Percentiles rank a stretch among this genome's conserved stretches.
Evolutionary conservation across 2,329 filamentous ascomycete species (phyloP).

Genomic region (Fusarium nelsonii): DNA sequence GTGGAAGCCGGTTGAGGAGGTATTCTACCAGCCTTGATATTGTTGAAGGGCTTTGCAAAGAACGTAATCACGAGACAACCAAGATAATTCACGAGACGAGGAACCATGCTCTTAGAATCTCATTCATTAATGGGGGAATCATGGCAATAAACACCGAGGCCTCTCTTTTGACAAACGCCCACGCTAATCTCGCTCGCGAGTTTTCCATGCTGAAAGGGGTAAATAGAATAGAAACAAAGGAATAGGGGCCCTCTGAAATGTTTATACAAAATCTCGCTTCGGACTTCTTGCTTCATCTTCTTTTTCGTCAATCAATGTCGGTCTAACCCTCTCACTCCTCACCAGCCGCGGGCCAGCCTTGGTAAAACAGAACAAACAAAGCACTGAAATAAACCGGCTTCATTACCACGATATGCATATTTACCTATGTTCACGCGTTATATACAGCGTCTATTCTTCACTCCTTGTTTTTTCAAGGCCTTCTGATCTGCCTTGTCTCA

Average conservation of each 20-base stretch:
- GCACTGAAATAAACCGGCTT: slow-evolving; percentile 22
- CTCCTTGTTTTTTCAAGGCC: slow-evolving; percentile 5
- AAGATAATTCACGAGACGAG: neutral
- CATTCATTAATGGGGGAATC: slow-evolving; percentile 28
- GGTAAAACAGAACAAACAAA: slow-evolving; percentile 23
- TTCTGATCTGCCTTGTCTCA: slow-evolving; percentile 26
- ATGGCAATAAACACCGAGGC: slow-evolving; percentile 35
- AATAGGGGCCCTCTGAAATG: slow-evolving; percentile 35
- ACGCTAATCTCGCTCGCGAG: slow-evolving; percentile 49
- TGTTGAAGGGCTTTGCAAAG: neutral
- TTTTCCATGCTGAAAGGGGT: slow-evolving; percentile 45
- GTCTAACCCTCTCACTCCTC: slow-evolving; percentile 39
- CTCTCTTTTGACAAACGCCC: slow-evolving; percentile 47
- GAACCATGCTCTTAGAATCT: slow-evolving; percentile 1
- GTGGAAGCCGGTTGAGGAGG: slow-evolving; percentile 78
- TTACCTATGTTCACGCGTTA: slow-evolving; percentile 39
- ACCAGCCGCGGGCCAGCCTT: slow-evolving; percentile 37
- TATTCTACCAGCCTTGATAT: slow-evolving; percentile 69
- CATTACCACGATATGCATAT: slow-evolving; percentile 35
- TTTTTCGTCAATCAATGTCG: slow-evolving; percentile 34
- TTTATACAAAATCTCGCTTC: slow-evolving; percentile 44
- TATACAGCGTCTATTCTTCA: slow-evolving; percentile 39
- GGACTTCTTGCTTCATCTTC: slow-evolving; percentile 10
- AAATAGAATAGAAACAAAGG: slow-evolving; percentile 40
- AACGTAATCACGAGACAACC: neutral